Evolutionary conservation across 2,329 filamentous ascomycete species (phyloP), one percentile per base, ranked within the genome.

Genomic region (Aspergillus pseudoviridinutans): DNA sequence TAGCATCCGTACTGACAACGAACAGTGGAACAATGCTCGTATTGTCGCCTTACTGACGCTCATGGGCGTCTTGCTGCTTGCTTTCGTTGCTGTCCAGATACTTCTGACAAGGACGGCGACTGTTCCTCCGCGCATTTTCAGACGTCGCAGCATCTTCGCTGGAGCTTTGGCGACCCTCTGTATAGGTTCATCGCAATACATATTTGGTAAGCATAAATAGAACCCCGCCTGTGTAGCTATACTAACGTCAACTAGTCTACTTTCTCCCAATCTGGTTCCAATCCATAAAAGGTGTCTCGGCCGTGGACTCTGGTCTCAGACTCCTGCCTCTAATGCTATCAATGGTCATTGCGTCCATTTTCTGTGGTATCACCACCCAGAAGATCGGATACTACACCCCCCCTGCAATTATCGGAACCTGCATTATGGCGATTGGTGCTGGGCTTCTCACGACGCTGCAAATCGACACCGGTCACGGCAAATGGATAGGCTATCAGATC

Each of bases 401-500:
- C 3, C 74, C 71, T 53, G 65, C 73, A 56, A 72, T 71, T 52
- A 56, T 61, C 17, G 61, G 57, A 63, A 71, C 67, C 62, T 53
- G 71, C 24, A 55, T 75, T 29, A 69, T 69, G 44, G 64, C 71
- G 9, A 66, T 78, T 41, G 77, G 74, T 2, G 69, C 71, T 4
- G 77, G 77, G 3, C 65, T 79, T 1, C 55, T 79, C 38, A 74
- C 72, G 3, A 79, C 74, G 0, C 69, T 74, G 6, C 58, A 69
- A 53, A 60, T 70, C 20, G 55, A 69, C 52, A 72, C 71, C 3
- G 56, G 63, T 2, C 60, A 66, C 9, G 57, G 20, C 10, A 54
- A 59, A 38, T 71, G 69, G 67, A 68, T 71, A 49, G 66, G 68
- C 27, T 73, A 70, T 50, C 67, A 71, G 44, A 56, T 66, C 6